These are phyloP conservation scores for Iberis pinnata DNA, from an alignment of 345 rosid species.

Conservation along the genomic window DNA sequence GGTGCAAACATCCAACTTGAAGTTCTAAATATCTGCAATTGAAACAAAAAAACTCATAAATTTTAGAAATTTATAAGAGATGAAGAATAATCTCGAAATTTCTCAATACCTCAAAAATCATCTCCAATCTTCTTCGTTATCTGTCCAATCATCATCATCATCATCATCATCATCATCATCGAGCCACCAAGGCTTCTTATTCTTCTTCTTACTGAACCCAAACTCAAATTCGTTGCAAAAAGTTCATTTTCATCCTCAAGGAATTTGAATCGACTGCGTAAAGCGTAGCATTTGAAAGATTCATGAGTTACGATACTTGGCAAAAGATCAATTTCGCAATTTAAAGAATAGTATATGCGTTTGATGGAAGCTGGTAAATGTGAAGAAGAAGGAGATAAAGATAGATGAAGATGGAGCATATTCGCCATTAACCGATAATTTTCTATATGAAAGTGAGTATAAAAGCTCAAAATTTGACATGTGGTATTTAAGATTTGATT, in stretches of 20 bases:
- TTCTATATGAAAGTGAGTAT: no score
- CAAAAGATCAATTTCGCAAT: conserved; percentile 7
- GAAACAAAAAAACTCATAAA: not conserved
- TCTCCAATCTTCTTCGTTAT: conserved; percentile 43
- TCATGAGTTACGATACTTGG: conserved; percentile 10
- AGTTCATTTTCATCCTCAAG: conserved; percentile 32
- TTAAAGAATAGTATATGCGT: conserved; percentile 1
- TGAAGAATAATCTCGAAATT: not conserved
- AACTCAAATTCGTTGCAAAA: conserved; percentile 27
- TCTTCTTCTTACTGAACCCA: conserved; percentile 32
- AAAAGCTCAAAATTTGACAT: no score
- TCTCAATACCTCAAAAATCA: conserved; percentile 52
- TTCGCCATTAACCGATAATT: conserved; percentile 28
- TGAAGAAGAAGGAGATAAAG: conserved; percentile 20
- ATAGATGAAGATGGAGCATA: conserved; percentile 21
- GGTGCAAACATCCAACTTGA: conserved; percentile 86
- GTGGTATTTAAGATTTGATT: no score
- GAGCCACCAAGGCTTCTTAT: conserved; percentile 44
- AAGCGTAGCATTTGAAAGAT: conserved; percentile 23
- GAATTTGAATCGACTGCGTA: conserved; percentile 30
- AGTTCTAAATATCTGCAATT: conserved; percentile 49
- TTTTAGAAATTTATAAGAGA: not conserved
- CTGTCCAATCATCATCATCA: conserved; percentile 25
- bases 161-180: conserved; percentile 30
- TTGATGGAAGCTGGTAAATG: not conserved